Evolutionary conservation across 1,284 basidiomycete genomes (phyloP), one percentile per base, ranked within the genome.

Genomic region (Cutaneotrichosporon mucoides): DNA sequence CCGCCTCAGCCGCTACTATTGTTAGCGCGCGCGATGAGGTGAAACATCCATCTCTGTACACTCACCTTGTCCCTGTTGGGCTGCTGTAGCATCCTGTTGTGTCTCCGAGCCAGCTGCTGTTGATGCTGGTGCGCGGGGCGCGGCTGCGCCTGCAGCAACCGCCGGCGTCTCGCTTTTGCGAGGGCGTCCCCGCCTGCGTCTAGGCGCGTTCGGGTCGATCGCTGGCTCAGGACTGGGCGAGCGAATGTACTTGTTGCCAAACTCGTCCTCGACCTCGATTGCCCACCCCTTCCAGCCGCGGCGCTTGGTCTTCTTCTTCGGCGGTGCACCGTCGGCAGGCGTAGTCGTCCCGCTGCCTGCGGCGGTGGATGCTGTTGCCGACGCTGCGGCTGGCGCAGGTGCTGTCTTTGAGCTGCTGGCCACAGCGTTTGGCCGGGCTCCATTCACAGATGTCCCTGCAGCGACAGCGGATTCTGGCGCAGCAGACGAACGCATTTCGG

Each of bases 261-360:
- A 61, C 46, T 73, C 75, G 65, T 76, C 75, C 34, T 68, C 68
- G 44, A 71, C 48, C 35, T 74, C 72, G 57, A 74, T 67, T 4
- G 70, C 72, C 68, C 69, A 76, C 2, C 75, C 75, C 61, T 75
- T 75, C 73, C 73, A 75, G 2, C 73, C 73, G 16, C 60, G 59
- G 11, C 60, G 55, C 48, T n/a, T n/a, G n/a, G 64, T 67, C 63
- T 70, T 72, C 60, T 68, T 70, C 60, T 70, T 72, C 11, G 53
- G 37, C 0, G 48, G 38, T 11, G 34, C 55, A 3, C 40, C 42
- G n/a, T n/a, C n/a, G n/a, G n/a, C 36, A 5, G 49, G 36, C 2
- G 51, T 43, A 13, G 51, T 15, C 8, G 41, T 24, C 51, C 15
- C 34, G 24, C 41, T 42, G 24, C 34, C 24, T 53, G 41, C 12